Base-by-base conservation (phyloP, 148 eudicot species). In the Bassia scoparia region DNA sequence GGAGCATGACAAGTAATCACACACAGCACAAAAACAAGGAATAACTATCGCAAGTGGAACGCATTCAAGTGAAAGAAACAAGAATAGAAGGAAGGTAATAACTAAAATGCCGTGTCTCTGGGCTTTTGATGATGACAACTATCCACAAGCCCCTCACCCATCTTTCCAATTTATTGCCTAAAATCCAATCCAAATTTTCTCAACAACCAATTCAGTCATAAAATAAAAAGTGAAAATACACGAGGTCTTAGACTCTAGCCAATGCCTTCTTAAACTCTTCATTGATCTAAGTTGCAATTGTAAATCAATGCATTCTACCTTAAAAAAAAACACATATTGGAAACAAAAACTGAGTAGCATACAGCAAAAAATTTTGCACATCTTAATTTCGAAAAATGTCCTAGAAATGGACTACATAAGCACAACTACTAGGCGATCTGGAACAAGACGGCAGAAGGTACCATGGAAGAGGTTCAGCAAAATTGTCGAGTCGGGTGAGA, bases 361-460 rank as follows among this genome's bases (percentile, higher is more conserved):
- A 50, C 72, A 66, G 31, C 35, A 74, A 69, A 37, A 66, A 59
- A 20, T 7, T 27, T 38, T 50, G 11, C 44, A 68, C 24, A 69
- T 64, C 23, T 48, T 18, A 35, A 16, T 72, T 72, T 72, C 65
- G 14, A 31, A 71, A 78, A 75, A 62, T 70, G 70, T 67, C 86
- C 87, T 79, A 84, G 82, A 84, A 78, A 84, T 78, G 61, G 84
- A 92, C 96, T 88, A 87, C 88, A 78, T n/a, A 93, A 89, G 79
- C 79, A n/a, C n/a, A 73, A 90, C 76, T 84, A 89, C 69, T 91
- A 91, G 93, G 93, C 96, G 93, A 89, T 89, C 98, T 71, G 79
- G 97, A 94, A 97, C 91, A 91, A 96, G 77, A 71, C 96, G 87
- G 84, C 91, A 76, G 81, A 91, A 89, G 96, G 93, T 94, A 94